Evolutionary conservation across 345 rosid species (phyloP), one percentile per base, ranked within the genome.

Genomic region (Aethionema arabicum): DNA sequence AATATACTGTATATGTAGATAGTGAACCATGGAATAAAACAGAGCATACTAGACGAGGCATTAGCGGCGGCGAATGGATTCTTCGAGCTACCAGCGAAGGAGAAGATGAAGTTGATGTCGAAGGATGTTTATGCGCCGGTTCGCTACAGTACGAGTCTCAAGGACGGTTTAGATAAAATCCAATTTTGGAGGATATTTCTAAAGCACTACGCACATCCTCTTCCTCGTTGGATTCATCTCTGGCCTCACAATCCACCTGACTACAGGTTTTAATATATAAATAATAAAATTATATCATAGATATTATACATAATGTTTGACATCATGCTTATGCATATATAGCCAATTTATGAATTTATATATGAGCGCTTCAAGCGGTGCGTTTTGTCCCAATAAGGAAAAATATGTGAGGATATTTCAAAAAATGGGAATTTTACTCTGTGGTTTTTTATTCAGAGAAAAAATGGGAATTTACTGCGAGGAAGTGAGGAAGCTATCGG

Each of bases 131-230:
- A 68, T 32, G 60, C 73, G 72, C 89, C 87, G 15, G 89, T 79
- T 47, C 68, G 96, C 36, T 84, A 84, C 15, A 73, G 59, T 8
- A 81, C 83, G 7, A 81, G 96, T 74, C 11, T 86, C 30, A 78
- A 74, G 57, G 86, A 83, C 2, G 86, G 86, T 8, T 5, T 59
- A 2, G 91, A 84, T 64, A 71, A 71, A 27, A 70, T 73, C 59
- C 84, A 84, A 31, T 78, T 70, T 31, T 81, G 93, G 89, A 84
- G 93, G 60, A 73, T 74, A 27, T 86, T 89, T 69, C 78, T 86
- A 33, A 84, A 89, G 72, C 91, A 78, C 53, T 82, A 89, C 61
- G 85, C 91, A 11, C 56, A 84, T 63, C 96, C 96, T 16, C 72
- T 81, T 31, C 65, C 81, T 43, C 61, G 74, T 8, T 86, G 84